Percentiles rank a stretch among this genome's conserved stretches.
These are phyloP conservation scores for Trifolium fragiferum DNA, from an alignment of 306 rosid species.

Conservation along the genomic window DNA sequence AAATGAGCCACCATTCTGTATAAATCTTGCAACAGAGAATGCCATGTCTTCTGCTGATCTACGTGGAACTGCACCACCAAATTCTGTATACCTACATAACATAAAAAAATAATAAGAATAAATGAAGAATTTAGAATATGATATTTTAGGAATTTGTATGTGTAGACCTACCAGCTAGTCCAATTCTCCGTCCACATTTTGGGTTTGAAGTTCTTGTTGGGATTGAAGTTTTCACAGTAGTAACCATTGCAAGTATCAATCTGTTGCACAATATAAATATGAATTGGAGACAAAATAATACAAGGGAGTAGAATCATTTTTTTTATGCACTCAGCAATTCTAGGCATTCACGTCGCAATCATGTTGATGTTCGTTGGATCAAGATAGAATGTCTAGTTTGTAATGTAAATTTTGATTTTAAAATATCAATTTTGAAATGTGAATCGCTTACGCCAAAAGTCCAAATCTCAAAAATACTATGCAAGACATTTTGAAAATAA, in stretches of 20 bases:
- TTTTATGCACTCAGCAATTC: neutral
- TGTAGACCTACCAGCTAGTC: constrained; percentile 82
- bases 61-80: constrained; percentile 82
- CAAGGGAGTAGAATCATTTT: neutral
- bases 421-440: too few species aligned
- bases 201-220: constrained; percentile 76
- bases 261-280: constrained; percentile 48
- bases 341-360: neutral
- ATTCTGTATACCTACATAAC: constrained; percentile 75
- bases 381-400: too few species aligned
- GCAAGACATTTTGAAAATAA: too few species aligned
- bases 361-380: too few species aligned
- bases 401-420: too few species aligned
- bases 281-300: constrained; percentile 29
- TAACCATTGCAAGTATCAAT: constrained; percentile 90
- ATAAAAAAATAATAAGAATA: constrained; percentile 22
- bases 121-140: neutral
- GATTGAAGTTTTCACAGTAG: constrained; percentile 84
- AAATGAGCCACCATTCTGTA: constrained; percentile 89
- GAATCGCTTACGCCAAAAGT: too few species aligned
- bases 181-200: constrained; percentile 97
- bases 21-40: constrained; percentile 78
- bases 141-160: constrained; percentile 22
- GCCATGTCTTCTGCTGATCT: constrained; percentile 93
- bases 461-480: too few species aligned